Evolutionary conservation across 306 rosid genomes (phyloP), one percentile per base, ranked within the genome.

Genomic region (Hippophae rhamnoides): DNA sequence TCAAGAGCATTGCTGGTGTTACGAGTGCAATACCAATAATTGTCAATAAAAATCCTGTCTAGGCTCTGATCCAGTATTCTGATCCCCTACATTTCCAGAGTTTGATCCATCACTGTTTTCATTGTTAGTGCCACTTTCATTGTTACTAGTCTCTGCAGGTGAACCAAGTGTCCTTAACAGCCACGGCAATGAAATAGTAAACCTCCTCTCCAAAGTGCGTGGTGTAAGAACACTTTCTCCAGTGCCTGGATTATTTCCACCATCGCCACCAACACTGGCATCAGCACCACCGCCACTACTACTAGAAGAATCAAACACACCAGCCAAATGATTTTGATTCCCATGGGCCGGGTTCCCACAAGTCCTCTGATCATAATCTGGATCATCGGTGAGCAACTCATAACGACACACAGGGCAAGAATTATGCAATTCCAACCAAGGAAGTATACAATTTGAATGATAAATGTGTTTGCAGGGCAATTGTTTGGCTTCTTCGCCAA

Each of bases 401-500:
- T 78, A 41, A 8, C 97, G 95, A 56, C 97, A 89, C n/a, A 89
- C 97, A 0, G 97, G 97, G 46, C 97, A 89, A 45, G 97, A 82
- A 68, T 89, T 89, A 48, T 89, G 97, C 82, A 86, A 26, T 65
- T 86, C 86, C 73, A 89, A 63, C 97, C 97, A 89, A 3, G 97
- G 97, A 26, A 82, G 8, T 48, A 89, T 89, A 67, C 97, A 89
- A 71, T 86, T 87, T 0, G 71, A 49, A 57, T 89, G 97, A 65
- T 89, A 89, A 14, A 89, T 78, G 71, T 89, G 97, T 70, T 86
- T 89, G 56, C 97, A 89, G 7, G 97, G 97, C 74, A 89, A 76
- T 79, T 80, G 89, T 63, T 82, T 89, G 7, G 88, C 97, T 68
- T 47, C 82, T 57, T 86, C 88, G 1, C 67, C 78, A 0, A 86